These are phyloP conservation scores for Ulmus americana DNA, from an alignment of 331 rosid genomes.

Conservation along the genomic window DNA sequence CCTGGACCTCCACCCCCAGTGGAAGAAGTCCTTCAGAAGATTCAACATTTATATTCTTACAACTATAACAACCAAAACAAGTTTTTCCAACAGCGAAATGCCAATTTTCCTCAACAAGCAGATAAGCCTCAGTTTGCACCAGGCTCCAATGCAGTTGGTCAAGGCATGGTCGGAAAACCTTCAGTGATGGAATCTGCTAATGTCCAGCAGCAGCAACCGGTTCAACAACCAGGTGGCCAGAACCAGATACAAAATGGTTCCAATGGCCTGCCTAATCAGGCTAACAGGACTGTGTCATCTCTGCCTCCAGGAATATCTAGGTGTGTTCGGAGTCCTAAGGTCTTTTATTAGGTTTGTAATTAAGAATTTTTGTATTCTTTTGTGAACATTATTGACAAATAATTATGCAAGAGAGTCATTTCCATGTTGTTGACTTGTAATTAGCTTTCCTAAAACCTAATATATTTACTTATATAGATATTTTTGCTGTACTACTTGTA, in stretches of 20 bases:
- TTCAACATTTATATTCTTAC: slow-evolving; percentile 83
- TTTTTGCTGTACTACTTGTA: slow-evolving; percentile 28
- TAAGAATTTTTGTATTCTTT: slow-evolving; percentile 30
- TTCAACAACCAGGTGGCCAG: slow-evolving; percentile 61
- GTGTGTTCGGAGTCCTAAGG: slow-evolving; percentile 88
- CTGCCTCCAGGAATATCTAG: slow-evolving; percentile 99
- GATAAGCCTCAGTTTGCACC: slow-evolving; percentile 72
- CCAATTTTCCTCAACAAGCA: slow-evolving; percentile 54
- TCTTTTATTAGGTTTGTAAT: slow-evolving; percentile 45
- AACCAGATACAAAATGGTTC: slow-evolving; percentile 49
- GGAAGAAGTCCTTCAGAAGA: slow-evolving; percentile 97
- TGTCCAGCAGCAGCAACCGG: slow-evolving; percentile 77
- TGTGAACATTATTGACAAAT: slow-evolving; percentile 24
- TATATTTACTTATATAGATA: slow-evolving; percentile 20
- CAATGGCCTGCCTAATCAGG: slow-evolving; percentile 71
- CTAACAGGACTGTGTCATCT: slow-evolving; percentile 58
- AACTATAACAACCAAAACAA: slow-evolving; percentile 55
- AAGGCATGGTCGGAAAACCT: slow-evolving; percentile 60
- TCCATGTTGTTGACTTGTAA: slow-evolving; percentile 25
- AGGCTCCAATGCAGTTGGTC: slow-evolving; percentile 47
- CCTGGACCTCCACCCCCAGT: slow-evolving; percentile 96
- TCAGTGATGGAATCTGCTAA: slow-evolving; percentile 66
- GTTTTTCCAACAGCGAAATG: slow-evolving; percentile 65
- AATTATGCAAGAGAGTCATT: slow-evolving; percentile 23
- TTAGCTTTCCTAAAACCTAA: slow-evolving; percentile 25